Base-by-base conservation (phyloP, 2,329 filamentous ascomycete genomes). In the Xylaria arbuscula region DNA sequence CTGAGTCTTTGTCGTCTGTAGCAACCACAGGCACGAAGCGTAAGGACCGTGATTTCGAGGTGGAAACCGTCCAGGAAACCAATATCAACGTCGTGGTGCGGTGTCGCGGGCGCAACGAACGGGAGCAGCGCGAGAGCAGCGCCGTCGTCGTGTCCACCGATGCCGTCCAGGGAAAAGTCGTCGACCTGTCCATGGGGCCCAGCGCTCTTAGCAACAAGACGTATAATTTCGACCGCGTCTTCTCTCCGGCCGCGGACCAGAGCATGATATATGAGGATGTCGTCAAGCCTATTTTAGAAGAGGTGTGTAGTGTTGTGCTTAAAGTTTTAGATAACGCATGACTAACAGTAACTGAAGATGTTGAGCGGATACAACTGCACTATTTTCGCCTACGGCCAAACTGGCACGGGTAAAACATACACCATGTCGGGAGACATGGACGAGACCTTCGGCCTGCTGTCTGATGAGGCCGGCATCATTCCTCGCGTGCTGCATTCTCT, bases 371-470 rank as follows among this genome's bases (percentile, higher is more conserved):
- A 93, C 83, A 99, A 99, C 80, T 99, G 96, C 82, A 99, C 96
- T 5, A 97, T 99, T 68, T 99, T 99, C 76, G 96, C 96, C 40
- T 99, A 99, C 79, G 96, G 96, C 32, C 96, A 99, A 80, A 99
- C 96, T 0, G 96, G 96, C 53, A 99, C 96, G 0, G 96, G 96
- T 75, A 99, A 99, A 81, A 99, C 96, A 15, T 99, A 99, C 81
- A 99, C 96, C 28, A 99, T 99, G 96, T 97, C 95, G 0, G 96
- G 96, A 64, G 95, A 99, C 80, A 98, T 99, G 89, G 93, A 88
- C 15, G 93, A 98, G 74, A 93, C 89, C 0, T 81, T 94, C 45
- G 93, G 95, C 1, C 89, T 97, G 68, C 85, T 97, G 15, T 95
- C 95, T 1, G 96, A 98, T 77, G 91, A 90, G 47, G 96, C 97